A percentile compares a stretch with the other conserved stretches of the same genome.
Conservation (phyloP, 169 alveolate species). For the Babesia ovis region DNA sequence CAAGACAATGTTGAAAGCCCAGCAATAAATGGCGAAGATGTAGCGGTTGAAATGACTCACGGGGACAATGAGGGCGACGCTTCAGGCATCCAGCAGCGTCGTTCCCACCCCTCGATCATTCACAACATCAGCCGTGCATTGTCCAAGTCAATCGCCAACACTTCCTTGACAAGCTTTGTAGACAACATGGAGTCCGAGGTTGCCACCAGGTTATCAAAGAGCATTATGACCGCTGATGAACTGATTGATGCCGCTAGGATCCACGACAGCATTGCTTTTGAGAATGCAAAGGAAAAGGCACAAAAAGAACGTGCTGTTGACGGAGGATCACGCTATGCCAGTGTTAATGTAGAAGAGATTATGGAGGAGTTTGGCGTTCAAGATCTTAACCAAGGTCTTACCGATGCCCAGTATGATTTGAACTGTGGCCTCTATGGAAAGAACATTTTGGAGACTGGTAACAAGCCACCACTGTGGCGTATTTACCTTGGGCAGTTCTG, state of each 20-base stretch:
- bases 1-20: not conserved
- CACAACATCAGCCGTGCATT: constrained; percentile 11
- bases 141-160: constrained; percentile 2
- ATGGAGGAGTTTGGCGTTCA: constrained; percentile 75
- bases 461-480: constrained; percentile 82
- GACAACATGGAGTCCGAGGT: constrained; percentile 58
- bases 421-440: constrained; percentile 83
- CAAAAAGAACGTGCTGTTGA: constrained; percentile 65
- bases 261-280: constrained; percentile 57
- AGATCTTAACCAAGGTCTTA: constrained; percentile 73
- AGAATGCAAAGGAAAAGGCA: constrained; percentile 62
- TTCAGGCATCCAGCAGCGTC: not conserved
- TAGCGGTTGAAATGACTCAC: not conserved
- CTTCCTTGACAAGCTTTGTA: constrained; percentile 34
- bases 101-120: not conserved
- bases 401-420: constrained; percentile 72
- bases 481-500: constrained; percentile 82
- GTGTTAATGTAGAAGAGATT: constrained; percentile 70
- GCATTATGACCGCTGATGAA: constrained; percentile 55
- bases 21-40: not conserved
- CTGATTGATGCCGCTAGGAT: constrained; percentile 56
- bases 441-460: constrained; percentile 82
- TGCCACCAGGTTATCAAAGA: constrained; percentile 47
- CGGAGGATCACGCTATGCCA: constrained; percentile 75
- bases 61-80: not conserved